phyloP scores from a whole-genome alignment of 805 yeast genomes.

The Candida anglica region DNA sequence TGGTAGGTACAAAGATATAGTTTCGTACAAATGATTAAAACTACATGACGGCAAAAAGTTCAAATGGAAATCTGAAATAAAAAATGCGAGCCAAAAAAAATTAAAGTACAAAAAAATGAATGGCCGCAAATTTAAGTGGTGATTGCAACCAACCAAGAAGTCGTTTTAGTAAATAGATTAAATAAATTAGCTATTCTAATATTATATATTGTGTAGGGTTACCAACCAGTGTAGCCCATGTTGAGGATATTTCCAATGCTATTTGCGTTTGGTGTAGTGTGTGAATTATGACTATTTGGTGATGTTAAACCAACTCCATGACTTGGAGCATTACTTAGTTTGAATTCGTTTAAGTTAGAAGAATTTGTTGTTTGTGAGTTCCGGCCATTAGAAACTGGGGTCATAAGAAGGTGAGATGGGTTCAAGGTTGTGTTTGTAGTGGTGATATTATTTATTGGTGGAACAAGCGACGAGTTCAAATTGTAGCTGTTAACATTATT shows the following conservation, averaged over 20 bases:
- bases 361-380: neutral
- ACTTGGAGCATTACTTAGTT: slow-evolving; percentile 1
- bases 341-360: slow-evolving; percentile 6
- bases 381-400: neutral
- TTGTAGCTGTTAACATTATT: neutral
- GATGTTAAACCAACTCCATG: too few relatives aligned
- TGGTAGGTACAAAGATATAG: too few relatives aligned
- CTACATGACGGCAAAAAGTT: too few relatives aligned
- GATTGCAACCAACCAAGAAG: too few relatives aligned
- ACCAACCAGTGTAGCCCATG: neutral
- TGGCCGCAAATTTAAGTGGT: too few relatives aligned
- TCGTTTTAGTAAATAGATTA: too few relatives aligned
- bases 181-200: too few relatives aligned
- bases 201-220: too few relatives aligned
- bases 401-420: slow-evolving; percentile 19
- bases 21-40: too few relatives aligned
- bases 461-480: neutral
- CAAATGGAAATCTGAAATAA: too few relatives aligned
- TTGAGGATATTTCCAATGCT: neutral
- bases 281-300: slow-evolving; percentile 6
- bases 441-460: neutral
- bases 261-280: neutral
- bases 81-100: too few relatives aligned
- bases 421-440: slow-evolving; percentile 14
- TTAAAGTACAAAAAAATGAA: too few relatives aligned